phyloP scores from a whole-genome alignment of 2,329 filamentous ascomycete species.

The Pseudonectria foliicola region DNA sequence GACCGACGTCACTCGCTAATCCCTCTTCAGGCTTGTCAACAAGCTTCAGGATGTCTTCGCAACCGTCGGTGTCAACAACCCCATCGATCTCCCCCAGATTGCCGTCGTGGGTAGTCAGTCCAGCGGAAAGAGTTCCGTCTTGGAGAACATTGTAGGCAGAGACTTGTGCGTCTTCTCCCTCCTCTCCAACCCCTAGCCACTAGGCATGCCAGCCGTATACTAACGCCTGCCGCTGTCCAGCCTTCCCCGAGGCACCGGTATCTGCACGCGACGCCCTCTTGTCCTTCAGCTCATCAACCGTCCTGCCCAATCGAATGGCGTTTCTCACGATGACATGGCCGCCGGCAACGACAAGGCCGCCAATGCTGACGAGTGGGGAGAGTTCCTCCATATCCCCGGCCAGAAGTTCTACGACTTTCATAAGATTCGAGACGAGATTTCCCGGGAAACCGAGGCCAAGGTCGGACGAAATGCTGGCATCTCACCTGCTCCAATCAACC shows the following conservation, averaged over 20 bases:
- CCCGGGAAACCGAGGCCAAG: slow-evolving; percentile 92
- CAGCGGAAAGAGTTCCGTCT: slow-evolving; percentile 96
- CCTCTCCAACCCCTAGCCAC: slow-evolving; percentile 5
- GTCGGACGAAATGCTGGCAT: slow-evolving; percentile 95
- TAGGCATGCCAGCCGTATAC: slow-evolving; percentile 5
- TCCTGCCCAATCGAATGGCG: slow-evolving; percentile 66
- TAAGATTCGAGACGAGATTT: slow-evolving; percentile 97
- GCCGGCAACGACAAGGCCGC: slow-evolving; percentile 73
- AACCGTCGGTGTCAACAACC: slow-evolving; percentile 97
- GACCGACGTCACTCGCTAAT: slow-evolving; percentile 11
- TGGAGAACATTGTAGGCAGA: slow-evolving; percentile 97
- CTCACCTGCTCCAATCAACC: slow-evolving; percentile 92
- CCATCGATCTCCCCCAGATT: slow-evolving; percentile 97
- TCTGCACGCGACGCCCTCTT: slow-evolving; percentile 91
- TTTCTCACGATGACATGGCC: slow-evolving; percentile 56
- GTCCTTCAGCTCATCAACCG: slow-evolving; percentile 98
- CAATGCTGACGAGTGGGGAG: slow-evolving; percentile 94
- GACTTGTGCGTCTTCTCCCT: slow-evolving; percentile 71
- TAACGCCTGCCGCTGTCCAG: slow-evolving; percentile 40
- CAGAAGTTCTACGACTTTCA: slow-evolving; percentile 98
- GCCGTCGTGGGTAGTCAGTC: slow-evolving; percentile 97
- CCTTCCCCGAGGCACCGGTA: slow-evolving; percentile 92
- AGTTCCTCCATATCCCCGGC: slow-evolving; percentile 95
- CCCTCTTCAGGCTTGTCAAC: slow-evolving; percentile 68
- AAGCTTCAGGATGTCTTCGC: slow-evolving; percentile 99